Evolutionary conservation across 1,284 basidiomycete species (phyloP).

Genomic region (Fomitopsis schrenkii): DNA sequence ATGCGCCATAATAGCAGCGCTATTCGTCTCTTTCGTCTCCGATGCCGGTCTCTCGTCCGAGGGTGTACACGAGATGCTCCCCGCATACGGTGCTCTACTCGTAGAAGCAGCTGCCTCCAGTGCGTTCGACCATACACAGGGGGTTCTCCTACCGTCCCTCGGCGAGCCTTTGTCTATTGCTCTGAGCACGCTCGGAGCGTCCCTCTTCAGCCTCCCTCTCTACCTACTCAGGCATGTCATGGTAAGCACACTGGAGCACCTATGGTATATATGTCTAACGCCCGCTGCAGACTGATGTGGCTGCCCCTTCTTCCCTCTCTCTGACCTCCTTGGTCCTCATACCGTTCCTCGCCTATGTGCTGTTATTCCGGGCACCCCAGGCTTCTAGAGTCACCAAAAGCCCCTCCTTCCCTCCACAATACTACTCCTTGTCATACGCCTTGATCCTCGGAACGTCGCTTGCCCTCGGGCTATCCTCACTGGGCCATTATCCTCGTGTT

Average conservation of each 20-base stretch:
- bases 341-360: constrained; percentile 53
- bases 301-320: constrained; percentile 39
- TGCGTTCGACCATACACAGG: constrained; percentile 57
- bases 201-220: constrained; percentile 55
- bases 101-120: constrained; percentile 55
- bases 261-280: constrained; percentile 8
- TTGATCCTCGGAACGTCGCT: constrained; percentile 39
- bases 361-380: constrained; percentile 55
- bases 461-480: constrained; percentile 17
- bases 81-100: constrained; percentile 61
- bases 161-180: constrained; percentile 49
- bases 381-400: constrained; percentile 43
- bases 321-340: constrained; percentile 51
- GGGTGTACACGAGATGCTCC: constrained; percentile 42
- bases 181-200: constrained; percentile 57
- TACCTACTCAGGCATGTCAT: constrained; percentile 56
- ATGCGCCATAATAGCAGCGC: constrained; percentile 39
- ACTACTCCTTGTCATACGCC: constrained; percentile 53
- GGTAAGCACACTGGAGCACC: constrained; percentile 31
- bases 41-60: constrained; percentile 49
- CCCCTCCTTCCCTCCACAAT: constrained; percentile 44
- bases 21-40: constrained; percentile 45
- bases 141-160: constrained; percentile 51
- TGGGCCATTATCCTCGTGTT: constrained; percentile 14
- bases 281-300: constrained; percentile 31